phyloP scores from a whole-genome alignment of 495 filamentous ascomycete species.

The Hypoxylon fuscum region DNA sequence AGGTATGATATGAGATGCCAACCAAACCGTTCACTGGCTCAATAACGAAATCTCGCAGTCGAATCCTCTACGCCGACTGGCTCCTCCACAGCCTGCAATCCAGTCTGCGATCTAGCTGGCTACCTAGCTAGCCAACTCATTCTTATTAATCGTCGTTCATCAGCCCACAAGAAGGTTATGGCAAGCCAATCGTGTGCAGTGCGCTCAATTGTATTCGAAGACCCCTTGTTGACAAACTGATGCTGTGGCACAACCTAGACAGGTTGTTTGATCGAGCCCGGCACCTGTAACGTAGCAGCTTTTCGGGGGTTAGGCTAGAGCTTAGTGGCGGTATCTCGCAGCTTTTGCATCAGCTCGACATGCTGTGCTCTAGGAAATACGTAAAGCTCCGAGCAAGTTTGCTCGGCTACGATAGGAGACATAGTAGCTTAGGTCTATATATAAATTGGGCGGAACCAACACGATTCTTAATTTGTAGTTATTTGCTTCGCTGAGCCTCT shows the following conservation, averaged over 20 bases:
- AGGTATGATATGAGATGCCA: slow-evolving; percentile 11
- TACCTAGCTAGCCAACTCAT: slow-evolving; percentile 36
- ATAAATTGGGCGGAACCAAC: not conserved
- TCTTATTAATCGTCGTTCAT: slow-evolving; percentile 28
- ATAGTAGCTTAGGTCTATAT: not conserved
- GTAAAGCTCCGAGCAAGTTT: slow-evolving; percentile 6
- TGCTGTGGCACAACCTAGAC: slow-evolving; percentile 32
- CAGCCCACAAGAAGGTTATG: slow-evolving; percentile 24
- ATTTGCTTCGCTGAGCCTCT: not conserved
- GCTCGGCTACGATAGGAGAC: not conserved
- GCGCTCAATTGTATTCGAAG: slow-evolving; percentile 1
- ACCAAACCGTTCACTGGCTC: not conserved
- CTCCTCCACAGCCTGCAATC: slow-evolving; percentile 12
- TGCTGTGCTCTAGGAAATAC: slow-evolving; percentile 10
- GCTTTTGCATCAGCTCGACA: slow-evolving; percentile 28
- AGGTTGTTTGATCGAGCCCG: slow-evolving; percentile 23
- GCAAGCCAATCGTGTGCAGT: slow-evolving; percentile 22
- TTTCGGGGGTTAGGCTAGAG: slow-evolving; percentile 18
- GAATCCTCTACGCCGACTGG: slow-evolving; percentile 15
- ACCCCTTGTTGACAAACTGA: slow-evolving; percentile 27
- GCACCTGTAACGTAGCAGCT: slow-evolving; percentile 35
- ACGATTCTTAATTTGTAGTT: not conserved
- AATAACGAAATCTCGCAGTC: slow-evolving; percentile 15
- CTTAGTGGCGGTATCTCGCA: slow-evolving; percentile 34
- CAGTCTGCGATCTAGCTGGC: slow-evolving; percentile 14